Base-by-base conservation (phyloP, 2,329 filamentous ascomycete genomes). In the Magnaporthiopsis incrustans region DNA sequence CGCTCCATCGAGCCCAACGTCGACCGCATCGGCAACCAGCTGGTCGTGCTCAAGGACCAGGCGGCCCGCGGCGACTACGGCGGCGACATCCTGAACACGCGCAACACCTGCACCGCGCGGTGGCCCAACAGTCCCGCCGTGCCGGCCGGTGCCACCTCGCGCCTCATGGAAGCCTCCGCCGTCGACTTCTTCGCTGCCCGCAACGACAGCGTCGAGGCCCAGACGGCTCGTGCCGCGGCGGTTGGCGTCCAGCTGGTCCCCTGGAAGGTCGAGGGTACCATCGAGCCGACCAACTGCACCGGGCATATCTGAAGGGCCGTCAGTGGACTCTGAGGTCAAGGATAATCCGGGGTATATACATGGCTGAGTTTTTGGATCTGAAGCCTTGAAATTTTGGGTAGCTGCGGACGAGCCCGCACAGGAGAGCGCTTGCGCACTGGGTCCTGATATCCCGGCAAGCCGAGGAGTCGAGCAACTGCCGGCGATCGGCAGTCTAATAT, bases 1-100 rank as follows among this genome's bases (percentile, higher is more conserved):
- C 30, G 53, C 14, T 30, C 59, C 33, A 33, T 64, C 32, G 63
- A 61, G 33, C 32, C 53, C 32, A 61, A 44, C 22, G 35, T 60
- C 12, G 56, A 26, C 25, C 59, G 53, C n/a, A 26, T 64, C 53
- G 60, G 32, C 2, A 64, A 59, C n/a, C 63, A 64, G 63, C 56
- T 62, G 56, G 50, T 38, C 63, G 62, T 56, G 18, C 35, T 64
- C 59, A 61, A 61, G 50, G 56, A 62, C 30, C 53, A 62, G 63
- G 60, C 59, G 12, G 30, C 30, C 2, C 50, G 60, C 5, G 63
- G 63, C 7, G 60, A 62, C 33, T 59, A 62, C 56, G 60, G 63
- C 15, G 63, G 61, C 25, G 27, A 57, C 32, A 25, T 63, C n/a
- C 56, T 63, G 22, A 56, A 32, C 32, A 18, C 38, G 53, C 25